A percentile compares a stretch with the other conserved stretches of the same genome.
These are phyloP conservation scores for Gossypium ekmanianum DNA, from an alignment of 345 rosid species.

Conservation along the genomic window DNA sequence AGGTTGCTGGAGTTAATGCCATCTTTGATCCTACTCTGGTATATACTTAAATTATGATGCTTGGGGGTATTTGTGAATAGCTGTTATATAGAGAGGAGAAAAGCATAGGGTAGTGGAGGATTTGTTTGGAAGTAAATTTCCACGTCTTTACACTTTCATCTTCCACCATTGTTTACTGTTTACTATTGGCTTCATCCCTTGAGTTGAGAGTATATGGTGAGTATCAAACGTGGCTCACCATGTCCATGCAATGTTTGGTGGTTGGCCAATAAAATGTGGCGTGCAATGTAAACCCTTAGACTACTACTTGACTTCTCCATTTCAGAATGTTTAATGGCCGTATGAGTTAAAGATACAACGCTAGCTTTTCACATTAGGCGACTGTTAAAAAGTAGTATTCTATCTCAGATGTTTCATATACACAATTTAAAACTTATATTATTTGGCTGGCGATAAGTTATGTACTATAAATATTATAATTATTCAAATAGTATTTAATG, in stretches of 20 bases:
- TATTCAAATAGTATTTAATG: no score
- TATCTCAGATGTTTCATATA: no score
- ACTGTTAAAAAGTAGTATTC: no score
- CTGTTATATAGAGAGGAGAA: constrained; percentile 1
- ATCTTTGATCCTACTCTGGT: neutral
- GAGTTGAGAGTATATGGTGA: neutral
- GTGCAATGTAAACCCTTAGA: no score
- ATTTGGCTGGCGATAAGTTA: no score
- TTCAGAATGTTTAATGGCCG: no score
- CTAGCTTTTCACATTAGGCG: no score
- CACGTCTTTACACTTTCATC: neutral
- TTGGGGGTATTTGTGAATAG: neutral
- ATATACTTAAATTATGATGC: neutral
- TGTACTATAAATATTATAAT: no score
- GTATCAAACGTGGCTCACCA: neutral
- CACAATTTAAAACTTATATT: no score
- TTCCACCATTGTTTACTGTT: neutral
- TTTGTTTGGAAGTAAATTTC: neutral
- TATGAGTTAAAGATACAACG: no score
- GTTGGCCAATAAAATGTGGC: neutral
- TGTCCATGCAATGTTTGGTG: neutral
- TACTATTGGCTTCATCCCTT: neutral
- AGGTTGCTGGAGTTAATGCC: neutral
- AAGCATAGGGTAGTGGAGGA: neutral
- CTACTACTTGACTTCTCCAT: no score